Percentiles rank a stretch among this genome's conserved stretches.
phyloP scores from a whole-genome alignment of 1,284 basidiomycete species.

The Polyporus tsugae region DNA sequence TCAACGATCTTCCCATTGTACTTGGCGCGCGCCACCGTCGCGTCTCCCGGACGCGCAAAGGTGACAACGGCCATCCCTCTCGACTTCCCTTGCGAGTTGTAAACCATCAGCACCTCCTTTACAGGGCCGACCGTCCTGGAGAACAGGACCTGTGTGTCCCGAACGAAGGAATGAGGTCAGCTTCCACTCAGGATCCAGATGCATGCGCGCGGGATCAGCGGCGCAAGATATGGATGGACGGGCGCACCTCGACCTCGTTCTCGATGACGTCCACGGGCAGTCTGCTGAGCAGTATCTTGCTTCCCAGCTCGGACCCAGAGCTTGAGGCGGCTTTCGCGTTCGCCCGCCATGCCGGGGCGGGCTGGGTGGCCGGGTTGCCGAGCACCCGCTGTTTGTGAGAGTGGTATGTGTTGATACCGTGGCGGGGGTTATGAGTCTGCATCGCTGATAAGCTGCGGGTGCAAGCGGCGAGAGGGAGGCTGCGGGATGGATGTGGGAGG shows the following conservation, averaged over 20 bases:
- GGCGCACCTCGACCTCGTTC: slow-evolving; percentile 70
- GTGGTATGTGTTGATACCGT: slow-evolving; percentile 54
- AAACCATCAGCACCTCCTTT: slow-evolving; percentile 71
- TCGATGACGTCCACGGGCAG: slow-evolving; percentile 76
- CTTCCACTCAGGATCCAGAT: not conserved
- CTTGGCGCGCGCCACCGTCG: slow-evolving; percentile 63
- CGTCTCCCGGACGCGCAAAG: slow-evolving; percentile 69
- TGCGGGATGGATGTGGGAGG: not conserved
- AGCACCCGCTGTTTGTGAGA: slow-evolving; percentile 62
- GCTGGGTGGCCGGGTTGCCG: slow-evolving; percentile 60
- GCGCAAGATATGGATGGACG: slow-evolving; percentile 1
- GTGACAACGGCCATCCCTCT: slow-evolving; percentile 79
- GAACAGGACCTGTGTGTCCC: slow-evolving; percentile 65
- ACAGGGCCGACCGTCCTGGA: slow-evolving; percentile 77
- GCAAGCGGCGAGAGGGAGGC: not conserved
- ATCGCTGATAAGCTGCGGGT: slow-evolving; percentile 15
- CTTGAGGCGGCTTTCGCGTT: slow-evolving; percentile 44
- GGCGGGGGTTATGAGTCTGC: slow-evolving; percentile 42
- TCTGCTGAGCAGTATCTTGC: slow-evolving; percentile 74
- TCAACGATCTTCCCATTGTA: slow-evolving; percentile 81
- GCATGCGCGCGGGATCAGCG: slow-evolving; percentile 9
- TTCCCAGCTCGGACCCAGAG: slow-evolving; percentile 51
- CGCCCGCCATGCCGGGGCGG: slow-evolving; percentile 66
- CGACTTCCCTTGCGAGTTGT: slow-evolving; percentile 74
- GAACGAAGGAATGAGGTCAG: slow-evolving; percentile 5